Evolutionary conservation across 1,139 yeast species (phyloP).

Genomic region (Hansenula sp.): DNA sequence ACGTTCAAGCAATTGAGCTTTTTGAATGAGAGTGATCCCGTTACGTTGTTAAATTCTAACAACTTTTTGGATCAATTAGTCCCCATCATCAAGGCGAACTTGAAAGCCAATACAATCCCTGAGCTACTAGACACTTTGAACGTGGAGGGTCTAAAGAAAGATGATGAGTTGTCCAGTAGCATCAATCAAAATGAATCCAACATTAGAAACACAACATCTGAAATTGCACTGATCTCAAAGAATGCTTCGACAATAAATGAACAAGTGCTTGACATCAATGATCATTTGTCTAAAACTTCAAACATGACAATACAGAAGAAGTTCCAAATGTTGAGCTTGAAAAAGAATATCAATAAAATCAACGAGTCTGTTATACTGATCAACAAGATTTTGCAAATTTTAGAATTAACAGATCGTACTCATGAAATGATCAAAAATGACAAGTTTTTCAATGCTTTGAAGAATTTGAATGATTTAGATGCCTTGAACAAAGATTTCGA

Average conservation of each 20-base stretch:
- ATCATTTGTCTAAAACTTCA: conserved; percentile 59
- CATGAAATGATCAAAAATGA: conserved; percentile 74
- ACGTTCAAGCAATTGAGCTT: conserved; percentile 6
- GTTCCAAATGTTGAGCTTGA: conserved; percentile 48
- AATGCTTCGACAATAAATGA: conserved; percentile 51
- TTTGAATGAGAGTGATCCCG: conserved; percentile 20
- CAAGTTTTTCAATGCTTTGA: conserved; percentile 83
- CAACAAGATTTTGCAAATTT: conserved; percentile 71
- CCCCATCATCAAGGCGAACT: conserved; percentile 71
- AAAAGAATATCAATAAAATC: conserved; percentile 57
- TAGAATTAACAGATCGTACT: conserved; percentile 83
- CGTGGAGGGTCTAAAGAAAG: conserved; percentile 54
- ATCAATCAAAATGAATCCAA: conserved; percentile 64
- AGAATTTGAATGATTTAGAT: conserved; percentile 71
- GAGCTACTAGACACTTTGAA: conserved; percentile 55
- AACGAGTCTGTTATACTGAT: conserved; percentile 60
- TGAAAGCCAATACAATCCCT: conserved; percentile 50
- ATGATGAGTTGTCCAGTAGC: conserved; percentile 57
- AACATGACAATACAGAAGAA: conserved; percentile 57
- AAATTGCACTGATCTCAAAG: conserved; percentile 52
- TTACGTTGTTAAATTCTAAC: conserved; percentile 50
- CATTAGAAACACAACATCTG: conserved; percentile 48
- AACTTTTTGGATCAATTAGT: conserved; percentile 79
- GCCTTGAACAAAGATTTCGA: conserved; percentile 64
- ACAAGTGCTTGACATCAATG: conserved; percentile 48